phyloP scores from a whole-genome alignment of 108 stramenopile species.

The Pinguiococcus pyrenoidosus region DNA sequence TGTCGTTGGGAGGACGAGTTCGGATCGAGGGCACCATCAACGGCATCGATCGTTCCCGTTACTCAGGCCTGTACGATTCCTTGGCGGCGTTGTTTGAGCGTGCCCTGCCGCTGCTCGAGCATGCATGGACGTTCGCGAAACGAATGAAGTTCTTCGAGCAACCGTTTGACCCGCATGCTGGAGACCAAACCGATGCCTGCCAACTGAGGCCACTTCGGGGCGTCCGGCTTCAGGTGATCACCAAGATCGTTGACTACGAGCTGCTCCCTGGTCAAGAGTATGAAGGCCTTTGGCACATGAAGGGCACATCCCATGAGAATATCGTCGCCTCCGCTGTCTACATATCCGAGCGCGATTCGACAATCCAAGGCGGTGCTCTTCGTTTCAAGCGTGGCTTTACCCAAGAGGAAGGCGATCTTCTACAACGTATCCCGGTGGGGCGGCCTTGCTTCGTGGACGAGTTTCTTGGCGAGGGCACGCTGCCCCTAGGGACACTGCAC shows the following conservation, averaged over 20 bases:
- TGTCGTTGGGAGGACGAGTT: not conserved
- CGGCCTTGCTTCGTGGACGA: not conserved
- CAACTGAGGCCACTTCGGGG: conserved; percentile 3
- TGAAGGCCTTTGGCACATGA: too few species aligned
- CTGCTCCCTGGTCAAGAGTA: conserved; percentile 2
- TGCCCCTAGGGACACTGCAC: conserved; percentile 10
- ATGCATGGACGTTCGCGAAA: not conserved
- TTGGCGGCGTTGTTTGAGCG: not conserved
- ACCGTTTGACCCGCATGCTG: too few species aligned
- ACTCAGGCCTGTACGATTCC: conserved; percentile 4
- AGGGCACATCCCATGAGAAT: conserved; percentile 17
- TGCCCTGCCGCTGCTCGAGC: not conserved
- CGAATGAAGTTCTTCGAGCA: not conserved
- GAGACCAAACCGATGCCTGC: too few species aligned
- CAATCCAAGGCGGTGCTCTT: conserved; percentile 8
- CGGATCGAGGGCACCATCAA: conserved; percentile 18
- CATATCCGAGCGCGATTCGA: not conserved
- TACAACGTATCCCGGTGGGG: too few species aligned
- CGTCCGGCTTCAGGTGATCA: too few species aligned
- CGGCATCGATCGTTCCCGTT: conserved; percentile 6
- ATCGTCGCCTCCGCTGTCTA: conserved; percentile 11
- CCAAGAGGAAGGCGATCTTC: not conserved
- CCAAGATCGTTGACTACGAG: conserved; percentile 24
- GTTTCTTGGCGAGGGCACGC: conserved; percentile 3
- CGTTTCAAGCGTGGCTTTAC: conserved; percentile 4